Percentiles rank a stretch among this genome's conserved stretches.
Conservation (phyloP, 768 basidiomycete species). For the Pleurotus cornucopiae region DNA sequence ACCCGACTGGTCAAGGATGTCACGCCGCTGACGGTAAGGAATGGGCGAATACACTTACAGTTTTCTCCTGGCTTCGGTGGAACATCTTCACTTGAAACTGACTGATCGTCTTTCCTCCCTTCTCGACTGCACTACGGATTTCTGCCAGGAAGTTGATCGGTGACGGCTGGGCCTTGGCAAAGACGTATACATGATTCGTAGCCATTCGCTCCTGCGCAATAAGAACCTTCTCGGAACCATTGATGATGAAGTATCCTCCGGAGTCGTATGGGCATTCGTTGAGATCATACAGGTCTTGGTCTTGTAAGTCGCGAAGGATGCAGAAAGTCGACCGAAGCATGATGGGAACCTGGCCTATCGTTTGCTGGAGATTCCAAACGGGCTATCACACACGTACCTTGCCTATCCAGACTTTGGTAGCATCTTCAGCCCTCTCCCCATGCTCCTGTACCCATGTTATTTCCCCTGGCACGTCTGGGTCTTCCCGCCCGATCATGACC, state of each 20-base stretch:
- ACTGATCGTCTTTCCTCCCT: constrained; percentile 96
- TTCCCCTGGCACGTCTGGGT: constrained; percentile 77
- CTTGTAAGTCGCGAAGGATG: constrained; percentile 75
- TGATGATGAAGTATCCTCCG: constrained; percentile 99
- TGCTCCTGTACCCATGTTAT: constrained; percentile 72
- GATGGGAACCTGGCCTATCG: constrained; percentile 74
- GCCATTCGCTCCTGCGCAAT: constrained; percentile 99
- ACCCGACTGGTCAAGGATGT: constrained; percentile 48
- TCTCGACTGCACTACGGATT: constrained; percentile 96
- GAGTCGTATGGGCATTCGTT: constrained; percentile 99
- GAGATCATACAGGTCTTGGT: constrained; percentile 81
- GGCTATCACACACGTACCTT: constrained; percentile 48
- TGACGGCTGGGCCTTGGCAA: constrained; percentile 95
- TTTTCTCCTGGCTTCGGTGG: constrained; percentile 83
- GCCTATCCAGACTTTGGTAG: constrained; percentile 90
- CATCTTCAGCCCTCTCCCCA: constrained; percentile 58
- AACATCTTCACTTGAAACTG: constrained; percentile 99
- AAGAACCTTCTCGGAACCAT: constrained; percentile 98
- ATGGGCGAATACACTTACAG: constrained; percentile 27
- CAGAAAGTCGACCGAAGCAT: constrained; percentile 97
- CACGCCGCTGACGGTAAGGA: constrained; percentile 8
- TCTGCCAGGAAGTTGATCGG: constrained; percentile 95
- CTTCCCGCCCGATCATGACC: constrained; percentile 75
- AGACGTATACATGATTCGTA: constrained; percentile 98
- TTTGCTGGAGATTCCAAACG: background rate